These are phyloP conservation scores for Vigna nakashimae DNA, from an alignment of 306 rosid species.

Conservation along the genomic window DNA sequence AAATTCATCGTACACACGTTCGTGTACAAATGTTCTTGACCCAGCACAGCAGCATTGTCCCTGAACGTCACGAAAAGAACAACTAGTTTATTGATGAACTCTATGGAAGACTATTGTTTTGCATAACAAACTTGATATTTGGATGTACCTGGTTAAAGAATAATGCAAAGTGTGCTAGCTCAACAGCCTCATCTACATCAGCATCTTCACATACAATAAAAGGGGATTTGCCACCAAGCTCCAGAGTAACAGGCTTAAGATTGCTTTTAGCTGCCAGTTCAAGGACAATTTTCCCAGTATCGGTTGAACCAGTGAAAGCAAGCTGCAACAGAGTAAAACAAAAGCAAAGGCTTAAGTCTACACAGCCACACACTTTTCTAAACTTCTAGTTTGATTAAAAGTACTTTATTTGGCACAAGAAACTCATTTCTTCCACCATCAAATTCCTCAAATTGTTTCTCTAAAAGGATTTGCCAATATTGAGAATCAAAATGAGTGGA, in stretches of 20 bases:
- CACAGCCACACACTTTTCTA: background rate
- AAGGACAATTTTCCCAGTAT: slow-evolving; percentile 67
- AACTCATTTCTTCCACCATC: background rate
- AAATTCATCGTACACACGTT: slow-evolving; percentile 72
- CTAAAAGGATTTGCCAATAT: slow-evolving; percentile 5
- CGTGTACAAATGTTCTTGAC: slow-evolving; percentile 87
- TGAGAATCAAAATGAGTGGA: background rate
- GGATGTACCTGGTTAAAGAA: slow-evolving; percentile 75
- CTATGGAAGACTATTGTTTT: slow-evolving; percentile 7
- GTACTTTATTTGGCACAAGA: background rate
- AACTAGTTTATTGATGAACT: slow-evolving; percentile 9
- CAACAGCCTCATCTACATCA: slow-evolving; percentile 58
- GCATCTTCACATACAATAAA: slow-evolving; percentile 68
- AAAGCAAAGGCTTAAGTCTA: background rate
- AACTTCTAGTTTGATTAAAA: background rate
- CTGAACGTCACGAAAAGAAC: slow-evolving; percentile 47
- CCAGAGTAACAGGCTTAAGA: slow-evolving; percentile 77
- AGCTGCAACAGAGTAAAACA: slow-evolving; percentile 54
- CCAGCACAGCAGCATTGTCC: slow-evolving; percentile 95
- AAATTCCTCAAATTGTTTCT: slow-evolving; percentile 11
- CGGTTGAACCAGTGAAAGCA: slow-evolving; percentile 88
- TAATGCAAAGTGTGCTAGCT: slow-evolving; percentile 75
- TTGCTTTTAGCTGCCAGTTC: slow-evolving; percentile 77
- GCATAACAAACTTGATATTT: background rate
- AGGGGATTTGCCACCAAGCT: slow-evolving; percentile 91